Base-by-base conservation (phyloP, 164 flowering plant genomes). In the Magnolia changhungtana region DNA sequence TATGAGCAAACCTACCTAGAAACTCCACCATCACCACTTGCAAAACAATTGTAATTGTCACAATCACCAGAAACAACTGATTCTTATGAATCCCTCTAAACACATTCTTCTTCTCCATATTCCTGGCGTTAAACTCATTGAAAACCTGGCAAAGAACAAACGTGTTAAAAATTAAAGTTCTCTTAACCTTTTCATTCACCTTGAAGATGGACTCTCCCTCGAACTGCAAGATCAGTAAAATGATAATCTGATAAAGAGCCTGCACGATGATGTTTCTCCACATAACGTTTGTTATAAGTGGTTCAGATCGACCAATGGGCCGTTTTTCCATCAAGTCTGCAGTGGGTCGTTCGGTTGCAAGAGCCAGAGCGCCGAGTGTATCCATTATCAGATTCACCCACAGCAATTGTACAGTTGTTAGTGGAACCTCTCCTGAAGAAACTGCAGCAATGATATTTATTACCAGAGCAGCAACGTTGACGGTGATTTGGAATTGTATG, bases 341-440 rank as follows among this genome's bases (percentile, higher is more conserved):
- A 7, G 87, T 88, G n/a, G 91, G 91, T n/a, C 72, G 69, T 55
- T 91, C 92, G 0, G 91, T 87, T 19, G 91, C 91, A 0, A 91
- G 78, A 18, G 95, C 91, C 20, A 91, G 76, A 5, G 95, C 90
- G 1, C 90, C 91, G 9, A 91, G 66, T 0, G 91, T 88, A 79
- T 90, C 93, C 92, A 90, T 90, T 72, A 91, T 90, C 77, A 91
- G 76, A 72, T 91, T 91, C 77, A 91, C 93, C 96, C 96, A 91
- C 75, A 90, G 50, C 7, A 91, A 31, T 51, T 91, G 91, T 4
- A 86, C 91, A 0, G 91, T 87, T 21, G 90, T 86, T 24, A 89
- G 31, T 52, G 96, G 96, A 7, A 85, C 85, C 61, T 87, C 76
- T 7, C 1, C 92, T 9, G 91, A 75, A 8, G 91, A 84, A 67